Evolutionary conservation across 2,329 filamentous ascomycete species (phyloP).

Genomic region (Zymoseptoria ardabiliae): DNA sequence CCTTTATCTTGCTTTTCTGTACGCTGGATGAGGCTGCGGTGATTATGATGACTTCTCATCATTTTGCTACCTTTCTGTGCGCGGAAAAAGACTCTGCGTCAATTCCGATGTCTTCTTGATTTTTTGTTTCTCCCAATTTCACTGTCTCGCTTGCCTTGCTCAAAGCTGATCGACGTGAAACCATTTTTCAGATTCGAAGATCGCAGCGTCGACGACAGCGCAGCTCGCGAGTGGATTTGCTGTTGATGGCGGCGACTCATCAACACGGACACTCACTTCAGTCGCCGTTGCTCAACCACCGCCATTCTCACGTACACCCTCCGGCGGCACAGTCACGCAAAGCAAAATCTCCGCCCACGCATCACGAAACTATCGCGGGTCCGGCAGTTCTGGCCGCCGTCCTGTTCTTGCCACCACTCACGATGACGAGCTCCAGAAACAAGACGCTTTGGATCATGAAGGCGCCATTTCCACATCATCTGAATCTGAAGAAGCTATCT

Average conservation of each 20-base stretch:
- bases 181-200: conserved; percentile 9
- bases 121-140: no score
- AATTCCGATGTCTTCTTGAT: no score
- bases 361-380: conserved; percentile 28
- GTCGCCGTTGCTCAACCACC: not conserved
- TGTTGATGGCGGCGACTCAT: not conserved
- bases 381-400: conserved; percentile 28
- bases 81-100: no score
- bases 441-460: conserved; percentile 25
- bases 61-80: no score
- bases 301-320: conserved; percentile 39
- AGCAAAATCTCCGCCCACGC: conserved; percentile 14
- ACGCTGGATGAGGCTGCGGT: no score
- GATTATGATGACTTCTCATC: no score
- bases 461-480: conserved; percentile 21
- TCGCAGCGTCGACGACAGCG: conserved; percentile 6
- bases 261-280: not conserved
- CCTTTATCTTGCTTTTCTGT: no score
- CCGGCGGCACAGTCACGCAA: conserved; percentile 43
- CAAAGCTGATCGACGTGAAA: not conserved
- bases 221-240: conserved; percentile 6
- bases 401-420: conserved; percentile 6
- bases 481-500: conserved; percentile 28
- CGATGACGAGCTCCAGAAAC: conserved; percentile 14
- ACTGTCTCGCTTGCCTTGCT: not conserved